Evolutionary conservation across 805 yeast genomes (phyloP).

Genomic region (Saturnispora quitensis): DNA sequence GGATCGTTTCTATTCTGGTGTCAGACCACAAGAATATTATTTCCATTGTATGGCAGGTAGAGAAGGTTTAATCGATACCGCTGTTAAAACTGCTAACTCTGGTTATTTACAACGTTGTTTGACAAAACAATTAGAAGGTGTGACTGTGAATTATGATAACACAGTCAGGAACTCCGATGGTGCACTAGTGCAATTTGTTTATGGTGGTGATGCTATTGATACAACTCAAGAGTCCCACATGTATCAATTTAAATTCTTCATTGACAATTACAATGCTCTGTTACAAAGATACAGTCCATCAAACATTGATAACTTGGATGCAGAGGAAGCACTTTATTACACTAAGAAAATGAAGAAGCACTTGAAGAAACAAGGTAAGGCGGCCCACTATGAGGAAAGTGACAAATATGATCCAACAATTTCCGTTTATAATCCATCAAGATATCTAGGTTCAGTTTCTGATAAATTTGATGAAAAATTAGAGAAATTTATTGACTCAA

Average conservation of each 20-base stretch:
- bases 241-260: constrained; percentile 88
- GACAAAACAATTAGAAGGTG: constrained; percentile 97
- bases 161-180: constrained; percentile 96
- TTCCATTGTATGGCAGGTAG: constrained; percentile 99
- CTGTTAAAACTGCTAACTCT: constrained; percentile 96
- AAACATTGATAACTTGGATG: constrained; percentile 66
- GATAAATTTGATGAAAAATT: constrained; percentile 78
- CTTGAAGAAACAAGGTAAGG: constrained; percentile 49
- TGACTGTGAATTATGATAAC: constrained; percentile 87
- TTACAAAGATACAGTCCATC: constrained; percentile 82
- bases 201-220: constrained; percentile 96
- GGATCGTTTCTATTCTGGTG: constrained; percentile 95
- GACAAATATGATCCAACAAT: constrained; percentile 81
- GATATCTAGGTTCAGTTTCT: constrained; percentile 86
- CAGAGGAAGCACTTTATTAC: constrained; percentile 72
- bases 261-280: constrained; percentile 81
- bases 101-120: constrained; percentile 98
- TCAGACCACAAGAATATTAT: constrained; percentile 96
- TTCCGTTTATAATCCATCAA: constrained; percentile 78
- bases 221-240: constrained; percentile 91
- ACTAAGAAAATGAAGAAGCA: constrained; percentile 74
- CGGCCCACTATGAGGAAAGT: constrained; percentile 54
- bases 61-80: constrained; percentile 99
- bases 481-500: constrained; percentile 55
- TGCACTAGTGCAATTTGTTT: constrained; percentile 82